Conservation (phyloP, 1,139 yeast species). For the Groenewaldozyma auringiensis region DNA sequence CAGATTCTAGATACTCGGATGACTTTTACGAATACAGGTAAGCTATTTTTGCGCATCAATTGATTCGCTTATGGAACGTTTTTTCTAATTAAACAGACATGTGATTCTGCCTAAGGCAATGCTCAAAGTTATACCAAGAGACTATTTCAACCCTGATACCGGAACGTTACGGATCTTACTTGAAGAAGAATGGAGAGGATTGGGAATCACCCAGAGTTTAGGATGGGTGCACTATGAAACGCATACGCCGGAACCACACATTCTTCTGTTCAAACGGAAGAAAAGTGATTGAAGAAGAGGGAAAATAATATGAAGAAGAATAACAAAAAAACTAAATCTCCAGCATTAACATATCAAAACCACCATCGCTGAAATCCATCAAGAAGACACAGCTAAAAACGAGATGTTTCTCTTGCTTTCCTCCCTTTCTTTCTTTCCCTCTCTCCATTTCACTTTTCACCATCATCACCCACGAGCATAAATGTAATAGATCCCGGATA, state of each 20-base stretch:
- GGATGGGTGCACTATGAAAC: conserved; percentile 99
- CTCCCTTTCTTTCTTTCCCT: too few species aligned
- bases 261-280: conserved; percentile 62
- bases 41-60: conserved; percentile 11
- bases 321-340: neutral
- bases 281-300: conserved; percentile 1
- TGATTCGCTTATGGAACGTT: neutral
- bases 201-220: conserved; percentile 93
- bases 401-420: too few species aligned
- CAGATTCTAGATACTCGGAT: conserved; percentile 56
- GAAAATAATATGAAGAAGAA: conserved; percentile 1
- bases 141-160: conserved; percentile 89
- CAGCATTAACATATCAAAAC: too few species aligned
- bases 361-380: too few species aligned
- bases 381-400: too few species aligned
- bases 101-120: conserved; percentile 95
- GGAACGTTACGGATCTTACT: conserved; percentile 84
- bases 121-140: conserved; percentile 93
- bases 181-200: conserved; percentile 98
- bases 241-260: conserved; percentile 98
- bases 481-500: too few species aligned
- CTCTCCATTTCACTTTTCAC: too few species aligned
- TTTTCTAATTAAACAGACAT: too few species aligned
- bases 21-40: conserved; percentile 69
- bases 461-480: too few species aligned